Evolutionary conservation across 2,329 filamentous ascomycete species (phyloP).

Genomic region (Epichloe aotearoae): DNA sequence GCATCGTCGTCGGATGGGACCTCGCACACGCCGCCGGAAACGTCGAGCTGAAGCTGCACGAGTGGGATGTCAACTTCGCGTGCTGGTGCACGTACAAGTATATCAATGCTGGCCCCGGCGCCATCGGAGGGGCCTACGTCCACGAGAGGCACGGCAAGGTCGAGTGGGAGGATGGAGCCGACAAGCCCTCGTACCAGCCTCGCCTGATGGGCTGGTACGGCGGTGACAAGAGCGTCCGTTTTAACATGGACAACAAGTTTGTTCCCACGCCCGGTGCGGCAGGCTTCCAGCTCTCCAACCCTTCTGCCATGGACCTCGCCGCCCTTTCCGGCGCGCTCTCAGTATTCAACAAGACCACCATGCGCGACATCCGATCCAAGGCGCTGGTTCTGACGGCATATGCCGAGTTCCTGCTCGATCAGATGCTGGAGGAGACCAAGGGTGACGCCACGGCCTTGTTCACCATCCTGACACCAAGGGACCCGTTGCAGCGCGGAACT

Average conservation of each 20-base stretch:
- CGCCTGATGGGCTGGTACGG: constrained; percentile 82
- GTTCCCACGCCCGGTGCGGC: constrained; percentile 63
- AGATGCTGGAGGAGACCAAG: constrained; percentile 23
- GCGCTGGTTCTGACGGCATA: constrained; percentile 64
- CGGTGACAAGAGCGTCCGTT: constrained; percentile 60
- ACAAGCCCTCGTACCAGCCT: constrained; percentile 37
- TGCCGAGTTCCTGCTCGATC: constrained; percentile 52
- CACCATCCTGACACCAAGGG: constrained; percentile 54
- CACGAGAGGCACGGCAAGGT: constrained; percentile 60
- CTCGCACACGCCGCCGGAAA: constrained; percentile 80
- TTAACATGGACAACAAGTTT: constrained; percentile 75
- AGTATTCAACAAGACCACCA: constrained; percentile 59
- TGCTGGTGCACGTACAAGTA: constrained; percentile 95
- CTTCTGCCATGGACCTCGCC: constrained; percentile 62
- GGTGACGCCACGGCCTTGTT: constrained; percentile 29
- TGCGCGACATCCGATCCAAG: constrained; percentile 55
- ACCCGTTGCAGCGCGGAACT: constrained; percentile 56
- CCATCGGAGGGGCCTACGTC: constrained; percentile 73
- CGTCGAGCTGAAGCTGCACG: constrained; percentile 64
- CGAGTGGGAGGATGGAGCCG: constrained; percentile 22
- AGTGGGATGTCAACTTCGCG: constrained; percentile 86
- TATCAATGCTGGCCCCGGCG: constrained; percentile 72
- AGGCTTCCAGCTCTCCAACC: constrained; percentile 79
- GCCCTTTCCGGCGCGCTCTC: constrained; percentile 60
- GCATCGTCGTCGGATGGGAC: constrained; percentile 73